Percentiles rank a stretch among this genome's conserved stretches.
These are phyloP conservation scores for Glaciozyma antarctica DNA, from an alignment of 768 basidiomycete species.

Conservation along the genomic window DNA sequence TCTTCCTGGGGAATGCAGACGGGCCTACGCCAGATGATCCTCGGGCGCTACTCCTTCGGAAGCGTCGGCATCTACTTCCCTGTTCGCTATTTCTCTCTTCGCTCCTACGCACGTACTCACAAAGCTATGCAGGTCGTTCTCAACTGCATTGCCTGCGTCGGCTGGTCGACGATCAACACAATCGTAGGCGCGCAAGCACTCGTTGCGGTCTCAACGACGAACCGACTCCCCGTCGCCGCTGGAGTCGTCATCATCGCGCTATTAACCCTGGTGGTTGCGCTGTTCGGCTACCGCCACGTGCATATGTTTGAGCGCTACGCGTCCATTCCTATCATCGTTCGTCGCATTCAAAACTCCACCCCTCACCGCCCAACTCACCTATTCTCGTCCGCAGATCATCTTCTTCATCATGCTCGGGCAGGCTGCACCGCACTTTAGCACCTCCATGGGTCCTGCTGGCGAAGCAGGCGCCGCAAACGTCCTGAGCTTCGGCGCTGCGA, in stretches of 20 bases:
- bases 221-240: constrained; percentile 41
- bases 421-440: constrained; percentile 9
- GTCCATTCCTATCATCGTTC: constrained; percentile 42
- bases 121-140: constrained; percentile 33
- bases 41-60: constrained; percentile 44
- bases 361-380: too few relatives aligned
- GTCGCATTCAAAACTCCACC: too few relatives aligned
- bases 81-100: too few relatives aligned
- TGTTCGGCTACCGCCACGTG: constrained; percentile 42
- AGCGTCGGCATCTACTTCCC: constrained; percentile 33
- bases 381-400: constrained; percentile 32
- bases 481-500: constrained; percentile 42
- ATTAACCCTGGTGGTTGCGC: constrained; percentile 40
- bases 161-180: constrained; percentile 37
- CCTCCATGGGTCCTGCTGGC: constrained; percentile 32
- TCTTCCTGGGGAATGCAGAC: constrained; percentile 42
- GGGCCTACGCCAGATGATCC: constrained; percentile 38
- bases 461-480: constrained; percentile 39
- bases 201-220: constrained; percentile 28
- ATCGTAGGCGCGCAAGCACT: constrained; percentile 37
- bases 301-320: constrained; percentile 45
- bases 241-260: constrained; percentile 47
- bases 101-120: too few relatives aligned
- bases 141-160: constrained; percentile 40
- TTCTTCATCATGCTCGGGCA: constrained; percentile 38